These are phyloP conservation scores for Trichosporon inkin DNA, from an alignment of 1,284 basidiomycete species.

Conservation along the genomic window DNA sequence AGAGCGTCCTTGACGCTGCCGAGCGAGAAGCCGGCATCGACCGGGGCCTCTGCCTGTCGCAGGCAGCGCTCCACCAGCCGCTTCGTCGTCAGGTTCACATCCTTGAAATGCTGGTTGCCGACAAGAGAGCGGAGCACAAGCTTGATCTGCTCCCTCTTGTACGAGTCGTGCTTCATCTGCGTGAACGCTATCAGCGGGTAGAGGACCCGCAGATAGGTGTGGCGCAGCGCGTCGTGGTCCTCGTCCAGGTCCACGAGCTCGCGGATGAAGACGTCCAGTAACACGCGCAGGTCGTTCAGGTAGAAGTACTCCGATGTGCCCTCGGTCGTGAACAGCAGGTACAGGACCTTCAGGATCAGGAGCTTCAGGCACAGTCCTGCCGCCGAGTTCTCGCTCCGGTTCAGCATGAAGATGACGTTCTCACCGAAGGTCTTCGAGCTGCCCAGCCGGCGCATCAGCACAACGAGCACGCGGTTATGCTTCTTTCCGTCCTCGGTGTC, in stretches of 20 bases:
- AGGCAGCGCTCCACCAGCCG: conserved; percentile 90
- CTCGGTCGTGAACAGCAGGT: conserved; percentile 88
- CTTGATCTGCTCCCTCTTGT: conserved; percentile 88
- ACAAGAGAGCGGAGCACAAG: conserved; percentile 74
- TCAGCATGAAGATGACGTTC: conserved; percentile 98
- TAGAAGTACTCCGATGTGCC: conserved; percentile 96
- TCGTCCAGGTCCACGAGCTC: conserved; percentile 88
- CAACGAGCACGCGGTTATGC: conserved; percentile 72
- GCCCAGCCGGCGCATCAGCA: conserved; percentile 75
- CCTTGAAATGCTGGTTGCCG: conserved; percentile 68
- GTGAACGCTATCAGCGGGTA: conserved; percentile 93
- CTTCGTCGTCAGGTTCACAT: conserved; percentile 78
- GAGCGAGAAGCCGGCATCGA: conserved; percentile 12
- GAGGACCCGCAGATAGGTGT: conserved; percentile 93
- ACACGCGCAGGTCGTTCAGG: conserved; percentile 91
- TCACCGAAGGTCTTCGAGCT: conserved; percentile 92
- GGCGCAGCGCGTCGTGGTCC: conserved; percentile 89
- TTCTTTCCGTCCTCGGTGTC: conserved; percentile 44
- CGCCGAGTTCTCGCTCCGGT: conserved; percentile 77
- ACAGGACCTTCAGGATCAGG: conserved; percentile 89
- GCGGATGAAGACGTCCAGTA: conserved; percentile 93
- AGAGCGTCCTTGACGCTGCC: conserved; percentile 13
- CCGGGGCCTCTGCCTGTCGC: conserved; percentile 26
- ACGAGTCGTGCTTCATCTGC: conserved; percentile 75
- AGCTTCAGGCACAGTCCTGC: conserved; percentile 94